Evolutionary conservation across 75 land plant genomes (phyloP).

Genomic region (Pinus tabuliformis): DNA sequence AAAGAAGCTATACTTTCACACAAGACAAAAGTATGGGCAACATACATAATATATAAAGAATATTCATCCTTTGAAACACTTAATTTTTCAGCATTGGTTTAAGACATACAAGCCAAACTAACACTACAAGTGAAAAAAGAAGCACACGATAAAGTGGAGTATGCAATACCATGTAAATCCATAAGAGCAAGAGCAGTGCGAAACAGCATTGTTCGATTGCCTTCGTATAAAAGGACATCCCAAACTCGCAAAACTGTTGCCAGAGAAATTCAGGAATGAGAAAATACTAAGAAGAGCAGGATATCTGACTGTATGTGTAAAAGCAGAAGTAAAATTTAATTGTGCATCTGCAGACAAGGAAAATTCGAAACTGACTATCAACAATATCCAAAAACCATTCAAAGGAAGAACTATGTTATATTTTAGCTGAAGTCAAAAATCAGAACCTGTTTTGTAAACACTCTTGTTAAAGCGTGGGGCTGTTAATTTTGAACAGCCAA

Average conservation of each 20-base stretch:
- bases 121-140: background rate
- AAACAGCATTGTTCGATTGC: slow-evolving; percentile 45
- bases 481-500: too few species aligned
- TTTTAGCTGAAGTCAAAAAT: too few species aligned
- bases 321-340: too few species aligned
- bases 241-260: slow-evolving; percentile 44
- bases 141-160: background rate
- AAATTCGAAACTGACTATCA: too few species aligned
- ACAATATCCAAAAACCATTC: too few species aligned
- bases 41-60: background rate
- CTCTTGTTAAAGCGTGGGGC: too few species aligned
- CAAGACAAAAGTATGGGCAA: background rate
- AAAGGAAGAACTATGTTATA: too few species aligned
- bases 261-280: too few species aligned
- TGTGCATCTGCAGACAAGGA: too few species aligned
- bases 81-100: background rate
- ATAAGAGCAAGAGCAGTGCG: slow-evolving; percentile 47
- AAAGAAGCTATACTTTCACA: background rate
- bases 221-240: slow-evolving; percentile 50
- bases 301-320: too few species aligned
- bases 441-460: too few species aligned
- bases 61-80: background rate
- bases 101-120: background rate
- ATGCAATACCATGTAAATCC: slow-evolving; percentile 35
- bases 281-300: too few species aligned